Evolutionary conservation across 306 rosid species (phyloP), one percentile per base, ranked within the genome.

Genomic region (Castanea crenata): DNA sequence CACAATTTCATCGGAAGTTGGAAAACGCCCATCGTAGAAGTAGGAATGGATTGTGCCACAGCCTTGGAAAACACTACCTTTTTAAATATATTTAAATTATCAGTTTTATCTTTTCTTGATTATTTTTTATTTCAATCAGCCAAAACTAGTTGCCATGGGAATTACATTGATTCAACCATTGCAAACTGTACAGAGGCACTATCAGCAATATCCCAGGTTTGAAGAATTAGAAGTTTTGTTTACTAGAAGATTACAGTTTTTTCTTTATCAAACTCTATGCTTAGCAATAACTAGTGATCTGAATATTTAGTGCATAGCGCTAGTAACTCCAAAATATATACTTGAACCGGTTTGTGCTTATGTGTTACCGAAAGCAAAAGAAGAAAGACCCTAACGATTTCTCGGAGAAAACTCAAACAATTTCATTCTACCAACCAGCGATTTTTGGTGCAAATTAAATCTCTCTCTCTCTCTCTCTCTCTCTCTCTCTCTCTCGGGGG

Each of bases 311-410:
- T 78, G 81, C 27, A 38, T 54, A 34, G 76, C 59, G 32, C 46
- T 68, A 55, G 12, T 78, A 23, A 69, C 59, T 57, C 2, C 5
- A 5, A 32, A 41, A 15, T 56, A 59, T 57, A 69, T 71, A 13
- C 35, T 69, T 44, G 81, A 78, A 34, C 81, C 81, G 44, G 7
- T 38, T 56, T 78, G 81, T 14, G 23, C 81, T 69, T 78, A 69
- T 58, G 55, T 78, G 34, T 69, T 75, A 72, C 81, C 81, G 15
- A 54, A 77, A 23, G 55, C 58, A 23, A 18, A 69, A 32, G 70
- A 78, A 78, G 58, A 78, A 57, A 35, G 18, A 14, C 20, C 69
- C 51, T 38, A 57, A 54, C 69, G 81, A 78, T 78, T 44, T 34
- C 81, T 78, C 44, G 31, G 64, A 70, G 46, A 78, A 20, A 56